These are phyloP conservation scores for Albifimbria verrucaria DNA, from an alignment of 2,329 filamentous ascomycete genomes.

Conservation along the genomic window DNA sequence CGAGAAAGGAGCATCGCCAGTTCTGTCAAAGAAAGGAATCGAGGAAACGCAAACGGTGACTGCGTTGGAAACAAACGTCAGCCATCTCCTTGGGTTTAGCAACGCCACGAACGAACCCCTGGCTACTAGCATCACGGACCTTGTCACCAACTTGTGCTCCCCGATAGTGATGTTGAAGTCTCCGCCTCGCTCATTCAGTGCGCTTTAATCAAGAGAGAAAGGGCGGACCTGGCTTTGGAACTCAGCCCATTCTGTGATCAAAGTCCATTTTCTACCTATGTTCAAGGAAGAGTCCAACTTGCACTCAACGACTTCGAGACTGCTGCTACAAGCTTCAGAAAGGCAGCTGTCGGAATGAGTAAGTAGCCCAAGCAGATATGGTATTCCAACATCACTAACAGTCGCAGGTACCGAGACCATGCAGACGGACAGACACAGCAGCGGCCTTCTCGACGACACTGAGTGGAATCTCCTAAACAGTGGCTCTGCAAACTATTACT, in stretches of 20 bases:
- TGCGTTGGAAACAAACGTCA: constrained; percentile 56
- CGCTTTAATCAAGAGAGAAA: constrained; percentile 55
- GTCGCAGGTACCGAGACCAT: constrained; percentile 41
- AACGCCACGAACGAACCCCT: constrained; percentile 49
- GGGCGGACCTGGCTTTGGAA: constrained; percentile 58
- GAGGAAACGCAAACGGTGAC: constrained; percentile 51
- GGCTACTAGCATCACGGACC: constrained; percentile 60
- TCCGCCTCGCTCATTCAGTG: constrained; percentile 59
- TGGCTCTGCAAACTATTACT: constrained; percentile 80
- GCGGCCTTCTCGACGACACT: constrained; percentile 69
- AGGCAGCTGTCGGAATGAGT: constrained; percentile 80
- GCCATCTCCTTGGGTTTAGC: constrained; percentile 61
- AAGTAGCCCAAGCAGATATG: constrained; percentile 34
- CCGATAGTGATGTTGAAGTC: constrained; percentile 64
- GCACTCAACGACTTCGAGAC: constrained; percentile 69
- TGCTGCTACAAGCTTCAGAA: constrained; percentile 75
- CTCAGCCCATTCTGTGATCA: constrained; percentile 54
- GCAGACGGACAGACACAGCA: constrained; percentile 52
- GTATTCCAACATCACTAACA: constrained; percentile 19
- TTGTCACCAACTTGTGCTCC: constrained; percentile 64
- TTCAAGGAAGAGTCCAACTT: constrained; percentile 78
- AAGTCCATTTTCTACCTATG: constrained; percentile 68
- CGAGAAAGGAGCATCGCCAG: constrained; percentile 28
- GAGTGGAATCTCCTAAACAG: constrained; percentile 68
- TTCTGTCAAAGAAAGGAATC: constrained; percentile 35